Conservation (phyloP, 2,329 filamentous ascomycete species). For the Aureobasidium sp. region DNA sequence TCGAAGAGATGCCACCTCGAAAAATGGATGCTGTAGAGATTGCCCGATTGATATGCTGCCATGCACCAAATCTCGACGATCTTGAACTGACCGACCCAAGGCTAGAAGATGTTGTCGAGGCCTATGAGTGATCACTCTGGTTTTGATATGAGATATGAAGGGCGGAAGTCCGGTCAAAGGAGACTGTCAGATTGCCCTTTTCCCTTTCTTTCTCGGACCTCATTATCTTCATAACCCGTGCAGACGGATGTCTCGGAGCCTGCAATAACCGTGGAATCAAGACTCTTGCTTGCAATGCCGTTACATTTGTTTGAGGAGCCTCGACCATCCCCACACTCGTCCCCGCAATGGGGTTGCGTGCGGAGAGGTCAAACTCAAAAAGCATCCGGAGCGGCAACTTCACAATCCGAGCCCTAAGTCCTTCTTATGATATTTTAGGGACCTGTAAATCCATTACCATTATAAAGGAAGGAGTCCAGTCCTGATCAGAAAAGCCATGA, state of each 20-base stretch:
- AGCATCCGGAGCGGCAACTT: not conserved
- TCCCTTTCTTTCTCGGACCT: too few species aligned
- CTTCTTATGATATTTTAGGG: not conserved
- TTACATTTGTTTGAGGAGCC: not conserved
- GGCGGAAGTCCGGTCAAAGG: too few species aligned
- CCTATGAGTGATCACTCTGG: not conserved
- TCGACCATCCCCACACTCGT: not conserved
- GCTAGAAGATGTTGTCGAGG: not conserved
- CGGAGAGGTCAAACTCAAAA: not conserved
- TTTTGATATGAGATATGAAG: too few species aligned
- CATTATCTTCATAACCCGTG: too few species aligned
- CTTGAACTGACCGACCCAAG: not conserved
- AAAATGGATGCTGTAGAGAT: not conserved
- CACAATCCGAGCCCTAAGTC: not conserved
- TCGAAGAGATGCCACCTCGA: not conserved
- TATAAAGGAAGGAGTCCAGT: not conserved
- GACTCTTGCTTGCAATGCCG: not conserved
- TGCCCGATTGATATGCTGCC: not conserved
- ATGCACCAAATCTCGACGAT: not conserved
- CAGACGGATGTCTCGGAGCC: not conserved
- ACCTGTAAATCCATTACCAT: not conserved
- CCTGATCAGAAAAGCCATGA: not conserved
- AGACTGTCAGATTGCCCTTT: too few species aligned
- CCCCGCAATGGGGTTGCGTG: not conserved
- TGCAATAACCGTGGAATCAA: not conserved